phyloP scores from a whole-genome alignment of 306 rosid species.

The Lathyrus tuberosus region DNA sequence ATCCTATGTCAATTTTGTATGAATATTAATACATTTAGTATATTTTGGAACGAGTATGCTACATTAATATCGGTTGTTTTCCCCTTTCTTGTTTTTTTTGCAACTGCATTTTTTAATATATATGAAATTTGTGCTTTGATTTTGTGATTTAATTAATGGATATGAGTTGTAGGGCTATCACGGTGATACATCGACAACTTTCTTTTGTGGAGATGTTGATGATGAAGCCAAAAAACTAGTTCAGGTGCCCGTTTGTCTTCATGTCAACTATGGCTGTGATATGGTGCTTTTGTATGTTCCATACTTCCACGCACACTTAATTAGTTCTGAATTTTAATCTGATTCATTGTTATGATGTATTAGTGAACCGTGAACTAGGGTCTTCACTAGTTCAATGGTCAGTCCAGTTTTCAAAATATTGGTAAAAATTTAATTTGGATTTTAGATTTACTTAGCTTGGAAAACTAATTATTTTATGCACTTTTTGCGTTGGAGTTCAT shows the following conservation, averaged over 20 bases:
- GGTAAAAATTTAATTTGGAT: background rate
- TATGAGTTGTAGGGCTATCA: slow-evolving; percentile 75
- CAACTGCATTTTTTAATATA: background rate
- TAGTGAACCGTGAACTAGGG: background rate
- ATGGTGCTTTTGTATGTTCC: slow-evolving; percentile 30
- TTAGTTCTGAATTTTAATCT: slow-evolving; percentile 10
- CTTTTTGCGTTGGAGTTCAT: background rate
- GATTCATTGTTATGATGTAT: background rate
- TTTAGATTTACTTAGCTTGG: slow-evolving; percentile 18
- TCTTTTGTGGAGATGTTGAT: slow-evolving; percentile 84
- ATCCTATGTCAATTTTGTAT: background rate
- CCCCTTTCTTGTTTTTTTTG: background rate
- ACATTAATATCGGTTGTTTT: slow-evolving; percentile 7
- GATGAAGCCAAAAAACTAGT: slow-evolving; percentile 72
- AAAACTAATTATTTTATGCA: slow-evolving; percentile 3
- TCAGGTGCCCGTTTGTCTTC: slow-evolving; percentile 57
- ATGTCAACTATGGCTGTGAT: slow-evolving; percentile 8
- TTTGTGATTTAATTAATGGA: slow-evolving; percentile 30
- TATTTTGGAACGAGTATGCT: slow-evolving; percentile 15
- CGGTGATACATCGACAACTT: slow-evolving; percentile 89
- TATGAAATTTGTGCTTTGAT: slow-evolving; percentile 23
- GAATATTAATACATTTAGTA: background rate
- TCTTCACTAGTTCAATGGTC: background rate
- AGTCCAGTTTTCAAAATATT: background rate
- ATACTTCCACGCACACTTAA: background rate